Base-by-base conservation (phyloP, 1,284 basidiomycete species). In the Leccinum colubrinum region DNA sequence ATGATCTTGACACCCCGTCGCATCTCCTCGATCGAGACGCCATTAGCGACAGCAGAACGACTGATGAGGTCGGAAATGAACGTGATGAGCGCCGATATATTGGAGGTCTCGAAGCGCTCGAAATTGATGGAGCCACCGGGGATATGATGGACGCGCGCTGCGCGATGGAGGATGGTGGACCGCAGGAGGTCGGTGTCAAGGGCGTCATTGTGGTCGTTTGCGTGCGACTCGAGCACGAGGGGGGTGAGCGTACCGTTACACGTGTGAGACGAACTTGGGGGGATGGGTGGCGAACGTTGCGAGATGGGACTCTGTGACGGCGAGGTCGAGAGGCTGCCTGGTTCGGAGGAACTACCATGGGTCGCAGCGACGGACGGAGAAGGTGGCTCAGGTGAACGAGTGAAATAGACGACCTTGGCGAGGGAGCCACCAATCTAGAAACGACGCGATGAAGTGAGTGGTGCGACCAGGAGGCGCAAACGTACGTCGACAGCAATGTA, bases 351-450 rank as follows among this genome's bases (percentile, higher is more conserved):
- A 41, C 82, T 84, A 14, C 85, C 86, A 54, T 74, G 76, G 17
- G 86, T 87, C 2, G 86, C 86, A 64, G 73, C 79, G 58, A 86
- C 74, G 17, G 86, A 87, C 17, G 89, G 87, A 6, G 89, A 88
- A 48, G 84, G 80, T 27, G 89, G 87, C 3, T 88, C 88, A 7
- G 90, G 86, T 15, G 94, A 95, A 50, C 95, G 90, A 59, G 95
- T 97, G 76, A 99, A 99, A 80, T 98, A 99, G 69, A 98, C 94
- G 61, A 99, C 94, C 77, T 99, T 99, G 64, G 97, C 97, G 12
- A 99, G 81, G 4, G 96, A 98, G 39, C 97, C 97, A 43, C 97
- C 97, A 71, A 99, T 91, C 95, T 97, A 72, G 30, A 37, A 55
- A 58, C 39, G 54, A 39, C 17, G 56, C 11, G 27, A 55, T 63